phyloP scores from a whole-genome alignment of 192 early-diverging fungal species.

The Coemansia sp. region DNA sequence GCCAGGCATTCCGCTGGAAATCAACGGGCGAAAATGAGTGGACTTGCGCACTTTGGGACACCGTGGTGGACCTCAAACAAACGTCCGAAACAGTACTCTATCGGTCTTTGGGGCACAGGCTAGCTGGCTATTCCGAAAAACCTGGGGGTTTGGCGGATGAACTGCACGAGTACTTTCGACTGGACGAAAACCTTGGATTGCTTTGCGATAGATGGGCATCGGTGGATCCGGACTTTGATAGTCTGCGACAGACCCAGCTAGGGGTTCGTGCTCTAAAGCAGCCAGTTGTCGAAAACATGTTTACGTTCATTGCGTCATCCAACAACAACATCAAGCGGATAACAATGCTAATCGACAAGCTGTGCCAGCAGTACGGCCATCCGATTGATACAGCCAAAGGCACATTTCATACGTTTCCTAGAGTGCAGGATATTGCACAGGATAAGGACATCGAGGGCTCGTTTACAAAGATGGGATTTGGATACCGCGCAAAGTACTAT shows the following conservation, averaged over 20 bases:
- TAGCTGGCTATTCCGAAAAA: background rate
- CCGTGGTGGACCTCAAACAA: slow-evolving; percentile 65
- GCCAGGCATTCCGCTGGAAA: slow-evolving; percentile 91
- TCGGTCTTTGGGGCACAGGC: slow-evolving; percentile 16
- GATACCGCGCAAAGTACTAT: slow-evolving; percentile 95
- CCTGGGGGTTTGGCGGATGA: slow-evolving; percentile 5
- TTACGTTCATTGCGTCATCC: slow-evolving; percentile 90
- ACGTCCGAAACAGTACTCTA: slow-evolving; percentile 43
- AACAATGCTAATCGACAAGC: slow-evolving; percentile 55
- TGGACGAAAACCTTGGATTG: slow-evolving; percentile 62
- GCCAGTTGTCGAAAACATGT: slow-evolving; percentile 81
- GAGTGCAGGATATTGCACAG: slow-evolving; percentile 53
- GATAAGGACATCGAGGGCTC: slow-evolving; percentile 60
- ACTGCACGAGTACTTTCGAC: slow-evolving; percentile 82
- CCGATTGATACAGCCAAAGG: slow-evolving; percentile 39
- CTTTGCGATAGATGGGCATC: slow-evolving; percentile 62
- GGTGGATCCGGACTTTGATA: slow-evolving; percentile 67
- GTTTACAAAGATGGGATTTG: slow-evolving; percentile 81
- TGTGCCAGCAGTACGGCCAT: slow-evolving; percentile 36
- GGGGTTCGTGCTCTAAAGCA: slow-evolving; percentile 82
- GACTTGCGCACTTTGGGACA: slow-evolving; percentile 58
- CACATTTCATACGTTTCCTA: slow-evolving; percentile 70
- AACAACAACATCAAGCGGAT: slow-evolving; percentile 97
- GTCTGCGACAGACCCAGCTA: slow-evolving; percentile 28
- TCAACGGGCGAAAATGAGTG: slow-evolving; percentile 62